phyloP scores from a whole-genome alignment of 2,329 filamentous ascomycete species.

The Chaetomiaceae sp. region DNA sequence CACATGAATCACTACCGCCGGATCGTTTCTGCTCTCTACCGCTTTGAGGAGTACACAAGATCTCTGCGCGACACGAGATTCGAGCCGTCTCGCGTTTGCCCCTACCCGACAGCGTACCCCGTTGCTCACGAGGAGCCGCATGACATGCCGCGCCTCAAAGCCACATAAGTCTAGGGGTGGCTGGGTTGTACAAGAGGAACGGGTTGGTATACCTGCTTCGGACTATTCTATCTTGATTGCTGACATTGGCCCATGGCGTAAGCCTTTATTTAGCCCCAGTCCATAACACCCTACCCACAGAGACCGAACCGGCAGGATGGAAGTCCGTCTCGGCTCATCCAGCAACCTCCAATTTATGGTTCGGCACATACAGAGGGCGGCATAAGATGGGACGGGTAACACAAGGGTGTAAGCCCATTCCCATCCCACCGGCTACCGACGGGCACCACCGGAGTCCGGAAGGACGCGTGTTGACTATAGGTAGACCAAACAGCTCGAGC shows the following conservation, averaged over 20 bases:
- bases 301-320: not conserved
- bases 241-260: no score
- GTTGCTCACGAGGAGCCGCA: no score
- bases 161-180: not conserved
- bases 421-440: not conserved
- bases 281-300: not conserved
- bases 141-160: not conserved
- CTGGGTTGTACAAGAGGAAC: no score
- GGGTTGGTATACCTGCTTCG: no score
- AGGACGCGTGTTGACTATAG: not conserved
- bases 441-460: not conserved
- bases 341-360: not conserved
- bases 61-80: no score
- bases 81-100: no score
- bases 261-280: not conserved
- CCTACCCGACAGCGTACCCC: no score
- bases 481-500: not conserved
- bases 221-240: no score
- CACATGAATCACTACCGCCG: no score
- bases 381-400: not conserved
- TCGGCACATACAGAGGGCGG: not conserved
- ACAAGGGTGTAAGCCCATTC: not conserved
- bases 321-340: not conserved
- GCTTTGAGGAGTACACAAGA: no score
- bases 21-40: no score